Conservation (phyloP, 371 early-diverging fungal genomes). For the Mucor plumbeus region DNA sequence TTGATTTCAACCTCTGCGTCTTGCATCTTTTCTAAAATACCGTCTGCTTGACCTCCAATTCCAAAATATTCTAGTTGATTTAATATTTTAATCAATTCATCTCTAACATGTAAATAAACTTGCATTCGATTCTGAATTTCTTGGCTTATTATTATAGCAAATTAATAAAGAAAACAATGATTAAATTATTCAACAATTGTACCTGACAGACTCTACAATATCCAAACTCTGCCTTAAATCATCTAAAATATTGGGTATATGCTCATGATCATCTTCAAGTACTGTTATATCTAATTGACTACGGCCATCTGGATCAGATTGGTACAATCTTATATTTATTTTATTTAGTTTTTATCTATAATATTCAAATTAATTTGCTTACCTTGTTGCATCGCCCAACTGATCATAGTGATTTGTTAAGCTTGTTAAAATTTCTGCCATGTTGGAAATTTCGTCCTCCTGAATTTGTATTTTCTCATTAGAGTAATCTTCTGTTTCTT, state of each 20-base stretch:
- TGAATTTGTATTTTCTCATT: conserved; percentile 41
- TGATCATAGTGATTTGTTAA: conserved; percentile 56
- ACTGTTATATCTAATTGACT: conserved; percentile 46
- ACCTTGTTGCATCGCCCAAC: conserved; percentile 53
- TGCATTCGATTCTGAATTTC: conserved; percentile 38
- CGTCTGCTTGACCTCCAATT: conserved; percentile 38
- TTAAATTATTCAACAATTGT: neutral
- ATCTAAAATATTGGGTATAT: conserved; percentile 49
- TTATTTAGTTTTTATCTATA: no score
- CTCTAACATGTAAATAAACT: conserved; percentile 34
- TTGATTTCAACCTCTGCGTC: conserved; percentile 40
- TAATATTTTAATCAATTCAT: conserved; percentile 37
- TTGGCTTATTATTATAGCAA: conserved; percentile 25
- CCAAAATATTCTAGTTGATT: conserved; percentile 39
- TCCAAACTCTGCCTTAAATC: conserved; percentile 37
- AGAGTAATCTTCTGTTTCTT: conserved; percentile 32
- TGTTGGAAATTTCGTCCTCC: conserved; percentile 45
- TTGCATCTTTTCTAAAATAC: conserved; percentile 40
- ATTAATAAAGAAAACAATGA: no score
- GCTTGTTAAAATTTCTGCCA: conserved; percentile 56
- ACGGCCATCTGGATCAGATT: conserved; percentile 39
- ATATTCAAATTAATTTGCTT: neutral
- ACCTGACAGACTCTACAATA: conserved; percentile 41
- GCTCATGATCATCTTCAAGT: conserved; percentile 48
- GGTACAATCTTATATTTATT: conserved; percentile 27